Conservation (phyloP, 1,284 basidiomycete species). For the Fistulina hepatica region DNA sequence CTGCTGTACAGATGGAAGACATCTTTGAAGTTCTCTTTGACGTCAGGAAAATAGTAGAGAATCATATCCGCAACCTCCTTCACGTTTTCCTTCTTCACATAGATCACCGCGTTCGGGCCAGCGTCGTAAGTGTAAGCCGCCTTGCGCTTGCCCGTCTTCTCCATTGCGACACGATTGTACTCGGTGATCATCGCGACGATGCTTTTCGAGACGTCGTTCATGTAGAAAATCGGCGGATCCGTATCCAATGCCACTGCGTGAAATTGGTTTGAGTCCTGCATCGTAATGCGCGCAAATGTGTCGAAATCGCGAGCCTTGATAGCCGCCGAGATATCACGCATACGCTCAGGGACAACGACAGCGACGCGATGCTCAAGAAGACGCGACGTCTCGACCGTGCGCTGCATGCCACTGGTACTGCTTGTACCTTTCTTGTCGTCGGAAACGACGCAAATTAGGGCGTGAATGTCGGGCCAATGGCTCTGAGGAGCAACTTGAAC, state of each 20-base stretch:
- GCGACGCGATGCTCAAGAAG: constrained; percentile 87
- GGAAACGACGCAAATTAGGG: constrained; percentile 94
- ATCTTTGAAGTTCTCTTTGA: constrained; percentile 56
- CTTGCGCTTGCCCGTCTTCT: constrained; percentile 51
- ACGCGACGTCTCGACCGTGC: constrained; percentile 85
- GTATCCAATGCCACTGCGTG: constrained; percentile 97
- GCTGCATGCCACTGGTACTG: constrained; percentile 94
- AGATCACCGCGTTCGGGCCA: constrained; percentile 98
- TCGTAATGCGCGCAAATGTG: constrained; percentile 83
- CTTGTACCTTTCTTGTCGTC: constrained; percentile 97
- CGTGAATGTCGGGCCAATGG: constrained; percentile 94
- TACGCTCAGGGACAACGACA: constrained; percentile 79
- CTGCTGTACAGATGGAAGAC: constrained; percentile 49
- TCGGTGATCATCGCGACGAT: constrained; percentile 87
- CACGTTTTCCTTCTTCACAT: constrained; percentile 72
- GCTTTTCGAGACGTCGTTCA: constrained; percentile 89
- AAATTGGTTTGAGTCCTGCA: constrained; percentile 98
- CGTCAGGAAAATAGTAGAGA: constrained; percentile 76
- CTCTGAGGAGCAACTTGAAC: constrained; percentile 77
- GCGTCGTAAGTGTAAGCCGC: constrained; percentile 99
- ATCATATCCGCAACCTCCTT: constrained; percentile 69
- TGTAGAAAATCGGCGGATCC: constrained; percentile 95
- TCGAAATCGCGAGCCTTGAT: constrained; percentile 82
- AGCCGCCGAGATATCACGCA: constrained; percentile 73
- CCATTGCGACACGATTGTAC: constrained; percentile 79